Evolutionary conservation across 108 stramenopile genomes (phyloP).

Genomic region (Cyclotella choctawhatcheeana): DNA sequence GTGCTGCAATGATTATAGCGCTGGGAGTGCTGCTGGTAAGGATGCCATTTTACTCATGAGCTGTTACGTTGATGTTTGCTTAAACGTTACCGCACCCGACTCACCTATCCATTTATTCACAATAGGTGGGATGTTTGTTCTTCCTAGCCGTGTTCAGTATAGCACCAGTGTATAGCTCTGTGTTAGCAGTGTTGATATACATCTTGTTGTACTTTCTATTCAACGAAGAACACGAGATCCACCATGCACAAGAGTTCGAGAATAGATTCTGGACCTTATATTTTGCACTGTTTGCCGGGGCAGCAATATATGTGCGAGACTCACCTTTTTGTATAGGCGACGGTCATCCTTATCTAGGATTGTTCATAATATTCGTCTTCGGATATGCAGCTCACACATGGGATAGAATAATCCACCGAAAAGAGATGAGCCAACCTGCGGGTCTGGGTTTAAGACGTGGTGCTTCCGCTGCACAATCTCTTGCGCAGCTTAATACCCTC

Average conservation of each 20-base stretch:
- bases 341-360: conserved; percentile 63
- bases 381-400: conserved; percentile 88
- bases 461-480: conserved; percentile 50
- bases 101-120: not conserved
- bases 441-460: conserved; percentile 57
- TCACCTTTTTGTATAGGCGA: conserved; percentile 80
- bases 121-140: conserved; percentile 43
- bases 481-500: conserved; percentile 54
- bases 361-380: conserved; percentile 64
- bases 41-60: conserved; percentile 13
- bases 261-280: conserved; percentile 95
- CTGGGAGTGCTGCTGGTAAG: conserved; percentile 78
- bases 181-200: conserved; percentile 75
- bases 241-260: conserved; percentile 92
- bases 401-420: conserved; percentile 85
- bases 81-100: not conserved
- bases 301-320: conserved; percentile 85
- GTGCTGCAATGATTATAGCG: conserved; percentile 82
- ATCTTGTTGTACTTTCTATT: conserved; percentile 83
- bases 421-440: conserved; percentile 58
- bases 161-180: conserved; percentile 81
- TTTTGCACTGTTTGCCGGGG: conserved; percentile 75
- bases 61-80: not conserved
- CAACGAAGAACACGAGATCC: conserved; percentile 79
- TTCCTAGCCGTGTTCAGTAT: conserved; percentile 80